Conservation (phyloP, 805 yeast species). For the Metschnikowia dekortorum region DNA sequence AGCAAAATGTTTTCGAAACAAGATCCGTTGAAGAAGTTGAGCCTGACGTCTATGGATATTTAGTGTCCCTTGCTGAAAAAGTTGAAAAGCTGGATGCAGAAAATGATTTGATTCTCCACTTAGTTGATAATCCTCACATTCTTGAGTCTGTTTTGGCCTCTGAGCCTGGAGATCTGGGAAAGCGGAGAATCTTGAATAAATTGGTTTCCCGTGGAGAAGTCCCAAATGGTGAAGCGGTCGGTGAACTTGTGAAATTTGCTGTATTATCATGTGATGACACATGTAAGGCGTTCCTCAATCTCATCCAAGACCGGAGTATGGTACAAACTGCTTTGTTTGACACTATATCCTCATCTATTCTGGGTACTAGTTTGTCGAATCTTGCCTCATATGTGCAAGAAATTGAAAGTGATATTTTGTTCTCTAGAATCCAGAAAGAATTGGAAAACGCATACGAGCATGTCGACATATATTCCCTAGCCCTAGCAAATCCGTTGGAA, state of each 20-base stretch:
- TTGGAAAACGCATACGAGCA: constrained; percentile 11
- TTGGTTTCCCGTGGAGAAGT: constrained; percentile 4
- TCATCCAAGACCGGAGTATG: constrained; percentile 4
- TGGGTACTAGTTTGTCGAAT: constrained; percentile 13
- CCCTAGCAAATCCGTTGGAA: constrained; percentile 47
- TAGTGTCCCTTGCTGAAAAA: constrained; percentile 28
- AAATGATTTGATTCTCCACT: constrained; percentile 18
- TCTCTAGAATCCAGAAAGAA: constrained; percentile 22
- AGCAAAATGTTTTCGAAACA: neutral
- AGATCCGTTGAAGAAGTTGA: constrained; percentile 5
- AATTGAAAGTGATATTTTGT: constrained; percentile 12
- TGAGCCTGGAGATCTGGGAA: constrained; percentile 4
- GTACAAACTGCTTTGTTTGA: constrained; percentile 7
- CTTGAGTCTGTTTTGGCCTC: constrained; percentile 17
- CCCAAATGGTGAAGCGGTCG: neutral
- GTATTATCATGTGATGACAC: neutral
- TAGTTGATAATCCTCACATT: constrained; percentile 15
- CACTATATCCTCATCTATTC: neutral
- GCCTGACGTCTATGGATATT: constrained; percentile 25
- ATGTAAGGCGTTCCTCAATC: constrained; percentile 11
- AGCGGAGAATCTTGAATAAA: constrained; percentile 14
- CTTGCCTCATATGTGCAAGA: constrained; percentile 7
- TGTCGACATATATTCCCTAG: constrained; percentile 22
- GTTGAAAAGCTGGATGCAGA: constrained; percentile 19
- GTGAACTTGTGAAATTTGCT: neutral